Base-by-base conservation (phyloP, 164 flowering plant species). In the Annona cherimola region DNA sequence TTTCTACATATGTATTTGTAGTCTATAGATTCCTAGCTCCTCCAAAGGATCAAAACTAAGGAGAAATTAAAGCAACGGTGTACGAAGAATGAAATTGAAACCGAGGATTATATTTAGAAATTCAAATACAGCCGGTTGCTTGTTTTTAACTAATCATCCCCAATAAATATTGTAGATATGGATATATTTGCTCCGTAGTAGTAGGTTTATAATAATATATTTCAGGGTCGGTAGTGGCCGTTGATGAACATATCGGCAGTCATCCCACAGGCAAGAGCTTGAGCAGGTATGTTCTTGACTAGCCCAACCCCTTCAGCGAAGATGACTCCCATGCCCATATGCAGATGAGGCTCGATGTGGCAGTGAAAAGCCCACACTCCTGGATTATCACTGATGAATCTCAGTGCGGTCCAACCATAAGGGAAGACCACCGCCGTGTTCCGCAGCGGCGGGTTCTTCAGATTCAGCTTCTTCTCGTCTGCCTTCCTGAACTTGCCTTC, bases 281-380 rank as follows among this genome's bases (percentile, higher is more conserved):
- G 68, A 0, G 39, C 42, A 0, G 97, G 98, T 20, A 93, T 80
- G 2, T 66, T 73, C 39, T 69, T 63, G 0, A 94, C 78, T 0
- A 55, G 69, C 0, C 82, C 44, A 0, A 88, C 84, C 0, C 85
- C 96, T 61, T 85, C 86, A 1, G 94, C 88, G 61, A 94, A 85
- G 0, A 94, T 77, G 9, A 90, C 95, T 0, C 97, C 98, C 98
- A 94, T 94, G 0, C 98, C 98, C 97, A 94, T 88, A 78, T 92
- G 95, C 78, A 92, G 74, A 73, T 94, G 98, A 2, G 97, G 93
- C 76, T 94, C 98, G 41, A 94, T 92, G 69, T 94, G 98, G 71
- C 98, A 94, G 65, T 94, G 98, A 63, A 94, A 94, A 1, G 97
- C 91, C 99, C 98, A 92, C 0, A 76, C 94, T 2, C 99, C 99